Percentiles rank a stretch among this genome's conserved stretches.
Conservation (phyloP, 1,284 basidiomycete genomes). For the Irpex lacteus region DNA sequence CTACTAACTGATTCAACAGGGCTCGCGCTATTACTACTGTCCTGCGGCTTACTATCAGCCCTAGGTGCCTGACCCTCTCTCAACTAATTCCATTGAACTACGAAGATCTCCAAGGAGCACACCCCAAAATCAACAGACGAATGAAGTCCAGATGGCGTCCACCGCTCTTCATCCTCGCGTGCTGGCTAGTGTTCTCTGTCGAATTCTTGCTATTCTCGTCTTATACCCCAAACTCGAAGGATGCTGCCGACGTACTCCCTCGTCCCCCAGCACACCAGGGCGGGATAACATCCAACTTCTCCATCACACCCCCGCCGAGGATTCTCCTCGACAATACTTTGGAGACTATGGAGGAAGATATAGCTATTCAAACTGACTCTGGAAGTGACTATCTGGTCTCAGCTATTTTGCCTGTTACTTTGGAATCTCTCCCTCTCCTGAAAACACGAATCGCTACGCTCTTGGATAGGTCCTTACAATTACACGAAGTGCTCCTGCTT, state of each 20-base stretch:
- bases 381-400: slow-evolving; percentile 29
- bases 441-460: slow-evolving; percentile 34
- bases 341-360: too few relatives aligned
- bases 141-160: not conserved
- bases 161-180: not conserved
- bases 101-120: not conserved
- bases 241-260: not conserved
- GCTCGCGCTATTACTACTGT: too few relatives aligned
- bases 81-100: too few relatives aligned
- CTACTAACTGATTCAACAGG: too few relatives aligned
- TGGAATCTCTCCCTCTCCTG: slow-evolving; percentile 26
- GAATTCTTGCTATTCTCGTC: not conserved
- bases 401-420: slow-evolving; percentile 48
- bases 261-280: not conserved
- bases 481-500: slow-evolving; percentile 48
- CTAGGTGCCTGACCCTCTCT: too few relatives aligned
- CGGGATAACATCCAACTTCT: not conserved
- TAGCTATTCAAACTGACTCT: not conserved
- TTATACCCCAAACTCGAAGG: not conserved
- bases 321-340: not conserved
- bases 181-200: not conserved
- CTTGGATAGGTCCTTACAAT: slow-evolving; percentile 27
- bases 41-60: too few relatives aligned
- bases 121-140: not conserved
- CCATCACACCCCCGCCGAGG: not conserved